Evolutionary conservation across 345 rosid genomes (phyloP), one percentile per base, ranked within the genome.

Genomic region (Anacardium occidentale): DNA sequence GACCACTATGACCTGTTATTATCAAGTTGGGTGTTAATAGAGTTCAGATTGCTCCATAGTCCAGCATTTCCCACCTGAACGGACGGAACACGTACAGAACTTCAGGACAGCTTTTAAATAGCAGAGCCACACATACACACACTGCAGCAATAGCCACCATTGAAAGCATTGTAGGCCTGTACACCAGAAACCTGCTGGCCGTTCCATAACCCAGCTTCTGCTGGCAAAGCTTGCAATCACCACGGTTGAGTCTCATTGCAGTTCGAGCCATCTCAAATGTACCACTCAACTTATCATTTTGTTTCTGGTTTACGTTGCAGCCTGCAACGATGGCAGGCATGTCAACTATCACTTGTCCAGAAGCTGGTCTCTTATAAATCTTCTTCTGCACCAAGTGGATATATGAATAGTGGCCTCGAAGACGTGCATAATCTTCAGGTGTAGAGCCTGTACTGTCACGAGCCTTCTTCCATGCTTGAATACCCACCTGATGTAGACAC

Each of bases 81-180:
- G 99, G 98, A 24, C 87, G 91, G 84, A 93, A 88, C 71, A 90
- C 91, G 61, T 83, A 93, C 70, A 90, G 83, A 14, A 95, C 99
- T 76, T 95, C 99, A 3, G 98, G 99, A 26, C 81, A 88, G 78
- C 97, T 92, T 90, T 96, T 96, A 83, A 96, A 96, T 55, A 93
- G 84, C 64, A 96, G 97, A 12, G 99, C 98, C 48, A 96, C 98
- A 26, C 98, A 96, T 45, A 93, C 99, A 6, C 99, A 96, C 22
- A 93, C 99, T 0, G 97, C 97, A n/a, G 98, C 99, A 14, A 96
- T 81, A 8, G 92, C 93, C 78, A 96, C 94, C 98, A 93, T 91
- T 14, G 98, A 93, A 58, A 96, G 83, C 99, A 96, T 89, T 21
- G 99, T 91, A 1, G 99, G 99, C 83, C 93, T 87, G 85, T 93